A percentile compares a stretch with the other conserved stretches of the same genome.
These are phyloP conservation scores for Wickerhamiella vanderwaltii DNA, from an alignment of 805 yeast genomes.

Conservation along the genomic window DNA sequence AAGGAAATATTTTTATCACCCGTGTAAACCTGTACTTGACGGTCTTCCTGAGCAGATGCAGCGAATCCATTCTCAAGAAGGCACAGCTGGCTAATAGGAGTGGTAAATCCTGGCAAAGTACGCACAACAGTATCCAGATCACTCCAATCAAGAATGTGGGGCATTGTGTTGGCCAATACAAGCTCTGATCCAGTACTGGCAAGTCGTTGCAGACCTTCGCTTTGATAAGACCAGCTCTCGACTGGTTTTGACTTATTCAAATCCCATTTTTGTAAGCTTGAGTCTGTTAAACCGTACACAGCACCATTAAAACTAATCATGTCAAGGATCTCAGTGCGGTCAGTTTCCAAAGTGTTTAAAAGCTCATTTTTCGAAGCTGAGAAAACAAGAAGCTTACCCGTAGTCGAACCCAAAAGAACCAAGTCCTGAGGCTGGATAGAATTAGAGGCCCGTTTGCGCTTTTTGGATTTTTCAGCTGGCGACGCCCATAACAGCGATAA, in stretches of 20 bases:
- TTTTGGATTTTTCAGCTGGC: constrained; percentile 20
- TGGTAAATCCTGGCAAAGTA: constrained; percentile 65
- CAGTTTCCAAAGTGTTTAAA: constrained; percentile 30
- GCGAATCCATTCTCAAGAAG: constrained; percentile 36
- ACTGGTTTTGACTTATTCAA: constrained; percentile 30
- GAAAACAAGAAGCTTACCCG: constrained; percentile 52
- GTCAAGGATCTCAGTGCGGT: constrained; percentile 6
- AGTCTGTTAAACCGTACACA: constrained; percentile 16
- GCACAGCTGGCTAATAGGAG: constrained; percentile 45
- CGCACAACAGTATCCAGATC: constrained; percentile 27
- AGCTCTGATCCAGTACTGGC: constrained; percentile 20
- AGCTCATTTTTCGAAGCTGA: constrained; percentile 45
- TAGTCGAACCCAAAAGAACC: constrained; percentile 51
- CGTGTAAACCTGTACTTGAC: constrained; percentile 65
- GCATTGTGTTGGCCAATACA: constrained; percentile 55
- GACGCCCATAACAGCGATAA: constrained; percentile 41
- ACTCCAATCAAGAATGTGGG: constrained; percentile 35
- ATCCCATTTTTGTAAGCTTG: constrained; percentile 49
- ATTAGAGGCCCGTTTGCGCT: constrained; percentile 2
- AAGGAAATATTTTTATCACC: constrained; percentile 41
- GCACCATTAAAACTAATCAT: constrained; percentile 1
- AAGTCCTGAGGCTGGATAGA: constrained; percentile 29
- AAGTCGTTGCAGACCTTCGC: neutral
- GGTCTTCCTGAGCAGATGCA: constrained; percentile 65
- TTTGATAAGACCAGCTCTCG: constrained; percentile 22